Evolutionary conservation across 2,329 filamentous ascomycete genomes (phyloP), one percentile per base, ranked within the genome.

Genomic region (Tolypocladium pustulatum): DNA sequence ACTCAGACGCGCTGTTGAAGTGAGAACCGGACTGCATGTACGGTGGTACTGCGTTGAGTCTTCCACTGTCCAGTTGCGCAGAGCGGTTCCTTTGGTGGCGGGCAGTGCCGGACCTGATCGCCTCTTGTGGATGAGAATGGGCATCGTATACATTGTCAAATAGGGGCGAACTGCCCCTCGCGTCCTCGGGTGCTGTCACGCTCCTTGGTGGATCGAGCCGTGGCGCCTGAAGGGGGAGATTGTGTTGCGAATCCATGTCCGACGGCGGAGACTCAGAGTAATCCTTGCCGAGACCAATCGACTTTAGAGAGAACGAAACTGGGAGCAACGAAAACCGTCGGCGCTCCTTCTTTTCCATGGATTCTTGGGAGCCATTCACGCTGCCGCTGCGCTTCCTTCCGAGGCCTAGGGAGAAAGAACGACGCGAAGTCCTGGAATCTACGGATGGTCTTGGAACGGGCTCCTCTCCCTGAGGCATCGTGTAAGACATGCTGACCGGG

Each of bases 401-500:
- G 22, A 89, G 78, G 1, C 83, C 85, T 54, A 89, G 75, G 1
- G 87, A 87, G 68, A 89, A 87, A 0, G 88, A 91, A 53, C 87
- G 83, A 30, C 88, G 82, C 37, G 84, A 84, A 22, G 75, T 75
- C 62, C 78, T 78, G 3, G 87, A 91, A 64, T 92, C 89, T 67
- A 89, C 83, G 1, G 89, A 92, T 46, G 79, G 77, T 54, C 88
- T 79, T 1, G 68, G 65, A 6, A 65, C 66, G 15, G 79, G 73
- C 56, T 81, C 78, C 43, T 85, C 83, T 38, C 78, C 79, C 54
- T 81, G 80, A 7, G 83, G 77, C 72, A 88, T 83, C 2, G 84
- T 78, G 62, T 88, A 87, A 61, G 88, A 84, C 91, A 97, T 95
- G 76, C 91, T 96, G 54, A 93, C 89, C 4, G 93, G 93, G 58